Base-by-base conservation (phyloP, 1,284 basidiomycete species). In the Malassezia cuniculi region DNA sequence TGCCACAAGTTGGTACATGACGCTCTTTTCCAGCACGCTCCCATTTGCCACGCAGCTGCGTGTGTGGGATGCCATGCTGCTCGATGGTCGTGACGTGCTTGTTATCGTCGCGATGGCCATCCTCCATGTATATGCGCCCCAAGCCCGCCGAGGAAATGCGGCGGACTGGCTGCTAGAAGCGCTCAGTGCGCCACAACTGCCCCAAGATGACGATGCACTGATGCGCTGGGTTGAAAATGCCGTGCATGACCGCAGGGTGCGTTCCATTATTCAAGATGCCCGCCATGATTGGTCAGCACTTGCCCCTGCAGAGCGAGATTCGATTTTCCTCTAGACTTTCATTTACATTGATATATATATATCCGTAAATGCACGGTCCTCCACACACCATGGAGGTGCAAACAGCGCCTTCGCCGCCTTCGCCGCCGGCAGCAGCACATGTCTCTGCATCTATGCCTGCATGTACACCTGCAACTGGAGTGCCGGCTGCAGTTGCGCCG, bases 1-100 rank as follows among this genome's bases (percentile, higher is more conserved):
- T 69, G 90, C 86, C 21, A 95, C 90, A 1, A 94, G 94, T 69
- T 97, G 90, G 89, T 97, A 94, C 69, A 97, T 99, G 68, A 97
- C 93, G 2, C 72, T 97, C 12, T 71, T 69, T 30, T 79, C 86
- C 36, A 94, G 93, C 64, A 82, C 82, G 1, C 79, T 97, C n/a
- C 87, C 90, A 10, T 97, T 93, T 67, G 82, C 87, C 69, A 85
- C 81, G 30, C 87, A 94, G 71, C 71, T 97, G 27, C 75, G 93
- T 42, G 65, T 99, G 16, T 97, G 90, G 90, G 90, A 99, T 68
- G 83, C 78, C 1, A 82, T 90, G 60, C 72, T 94, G 32, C 69
- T 90, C 16, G 86, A 94, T 50, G 93, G 93, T 5, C 75, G 78
- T 55, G 89, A 97, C 61, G 73, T 87, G 6, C 82, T 94, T 50